Evolutionary conservation across 2,329 filamentous ascomycete genomes (phyloP).

Genomic region (Aspergillus sp.): DNA sequence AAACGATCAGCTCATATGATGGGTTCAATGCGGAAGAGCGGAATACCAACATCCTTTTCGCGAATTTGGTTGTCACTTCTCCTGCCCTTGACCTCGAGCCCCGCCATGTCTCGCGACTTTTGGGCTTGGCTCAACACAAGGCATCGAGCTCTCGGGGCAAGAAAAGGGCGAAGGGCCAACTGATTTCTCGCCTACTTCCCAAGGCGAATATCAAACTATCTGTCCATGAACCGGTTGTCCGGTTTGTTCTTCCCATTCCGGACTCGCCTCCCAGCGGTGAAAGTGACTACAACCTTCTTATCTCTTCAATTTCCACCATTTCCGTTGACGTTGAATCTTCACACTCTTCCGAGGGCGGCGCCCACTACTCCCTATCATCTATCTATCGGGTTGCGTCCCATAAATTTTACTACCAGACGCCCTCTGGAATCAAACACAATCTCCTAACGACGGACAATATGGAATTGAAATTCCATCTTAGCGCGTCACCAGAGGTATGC

Average conservation of each 20-base stretch:
- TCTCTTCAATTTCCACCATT: slow-evolving; percentile 90
- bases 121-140: slow-evolving; percentile 69
- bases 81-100: slow-evolving; percentile 92
- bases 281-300: slow-evolving; percentile 91
- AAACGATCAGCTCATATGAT: slow-evolving; percentile 78
- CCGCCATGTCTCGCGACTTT: slow-evolving; percentile 80
- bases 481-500: slow-evolving; percentile 79
- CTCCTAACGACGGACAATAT: slow-evolving; percentile 83
- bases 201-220: slow-evolving; percentile 95
- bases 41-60: slow-evolving; percentile 94
- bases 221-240: slow-evolving; percentile 90
- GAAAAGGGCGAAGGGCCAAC: slow-evolving; percentile 55
- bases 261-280: slow-evolving; percentile 56
- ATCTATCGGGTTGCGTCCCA: slow-evolving; percentile 82
- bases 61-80: slow-evolving; percentile 93
- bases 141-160: slow-evolving; percentile 41
- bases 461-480: slow-evolving; percentile 82
- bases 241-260: slow-evolving; percentile 82
- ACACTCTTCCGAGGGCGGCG: slow-evolving; percentile 79
- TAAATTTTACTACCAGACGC: slow-evolving; percentile 91
- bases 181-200: slow-evolving; percentile 87
- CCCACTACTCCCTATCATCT: slow-evolving; percentile 83
- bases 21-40: slow-evolving; percentile 73
- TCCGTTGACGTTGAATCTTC: slow-evolving; percentile 93
- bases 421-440: slow-evolving; percentile 77